phyloP scores from a whole-genome alignment of 176 grass and related monocot genomes.

The Cymbopogon citratus region DNA sequence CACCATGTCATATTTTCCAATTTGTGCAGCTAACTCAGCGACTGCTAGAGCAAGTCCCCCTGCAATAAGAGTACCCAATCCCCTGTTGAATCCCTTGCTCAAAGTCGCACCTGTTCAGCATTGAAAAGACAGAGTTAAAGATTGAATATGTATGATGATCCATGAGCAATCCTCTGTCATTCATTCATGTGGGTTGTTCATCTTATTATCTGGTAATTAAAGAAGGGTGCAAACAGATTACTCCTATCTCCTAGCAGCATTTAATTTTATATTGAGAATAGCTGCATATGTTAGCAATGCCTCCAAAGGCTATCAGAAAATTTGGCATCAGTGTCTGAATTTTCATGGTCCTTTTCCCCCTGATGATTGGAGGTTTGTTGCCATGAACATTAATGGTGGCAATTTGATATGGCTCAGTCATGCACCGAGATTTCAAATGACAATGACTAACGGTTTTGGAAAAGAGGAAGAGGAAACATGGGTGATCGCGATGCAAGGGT shows the following conservation, averaged over 20 bases:
- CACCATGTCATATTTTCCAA: conserved; percentile 39
- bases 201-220: background rate
- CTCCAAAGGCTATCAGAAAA: background rate
- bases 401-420: background rate
- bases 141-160: background rate
- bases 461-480: background rate
- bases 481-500: background rate
- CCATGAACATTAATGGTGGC: no score
- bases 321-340: background rate
- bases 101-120: conserved; percentile 74
- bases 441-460: conserved; percentile 6
- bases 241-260: background rate
- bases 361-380: no score
- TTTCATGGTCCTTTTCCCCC: no score
- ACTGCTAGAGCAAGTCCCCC: conserved; percentile 73
- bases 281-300: background rate
- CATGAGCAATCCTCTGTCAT: background rate
- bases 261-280: background rate
- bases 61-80: conserved; percentile 64
- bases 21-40: conserved; percentile 44
- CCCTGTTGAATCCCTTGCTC: conserved; percentile 88
- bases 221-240: background rate
- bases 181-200: background rate
- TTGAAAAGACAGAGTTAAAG: background rate
- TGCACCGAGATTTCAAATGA: conserved; percentile 30